phyloP scores from a whole-genome alignment of 2,329 filamentous ascomycete genomes.

The Nemania sp. region DNA sequence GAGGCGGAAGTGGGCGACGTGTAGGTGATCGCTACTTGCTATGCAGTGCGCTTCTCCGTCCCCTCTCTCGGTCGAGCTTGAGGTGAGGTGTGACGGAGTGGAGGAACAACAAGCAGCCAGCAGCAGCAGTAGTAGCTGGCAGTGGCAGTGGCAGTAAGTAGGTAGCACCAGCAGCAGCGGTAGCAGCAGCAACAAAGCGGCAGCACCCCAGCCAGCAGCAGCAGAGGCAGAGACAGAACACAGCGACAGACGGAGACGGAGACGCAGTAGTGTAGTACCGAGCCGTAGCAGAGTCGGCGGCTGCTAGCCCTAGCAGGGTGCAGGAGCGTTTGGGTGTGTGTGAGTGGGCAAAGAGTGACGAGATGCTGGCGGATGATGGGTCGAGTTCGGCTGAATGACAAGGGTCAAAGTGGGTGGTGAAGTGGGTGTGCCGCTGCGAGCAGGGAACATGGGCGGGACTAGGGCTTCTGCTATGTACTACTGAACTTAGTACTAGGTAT shows the following conservation, averaged over 20 bases:
- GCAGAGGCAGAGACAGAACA: not conserved
- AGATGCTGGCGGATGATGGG: constrained; percentile 18
- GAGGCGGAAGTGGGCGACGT: constrained; percentile 23
- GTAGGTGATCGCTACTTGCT: constrained; percentile 8
- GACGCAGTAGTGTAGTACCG: constrained; percentile 1
- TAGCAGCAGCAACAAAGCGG: constrained; percentile 2
- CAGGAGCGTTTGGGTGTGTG: constrained; percentile 15
- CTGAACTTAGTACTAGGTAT: not conserved
- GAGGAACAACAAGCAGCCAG: constrained; percentile 7
- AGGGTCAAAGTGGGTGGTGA: constrained; percentile 18
- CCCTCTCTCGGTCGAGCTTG: constrained; percentile 29
- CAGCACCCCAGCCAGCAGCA: not conserved
- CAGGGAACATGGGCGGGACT: constrained; percentile 20
- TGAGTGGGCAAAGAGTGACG: constrained; percentile 24
- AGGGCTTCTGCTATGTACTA: too few species aligned
- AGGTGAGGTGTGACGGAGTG: constrained; percentile 28
- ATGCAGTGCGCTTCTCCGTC: constrained; percentile 21
- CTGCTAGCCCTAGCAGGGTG: constrained; percentile 7
- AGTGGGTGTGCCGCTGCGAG: constrained; percentile 19
- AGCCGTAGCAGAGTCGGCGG: constrained; percentile 3
- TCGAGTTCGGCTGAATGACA: constrained; percentile 27
- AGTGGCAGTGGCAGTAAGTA: not conserved
- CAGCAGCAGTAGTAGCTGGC: not conserved
- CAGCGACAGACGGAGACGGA: not conserved
- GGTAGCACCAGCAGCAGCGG: constrained; percentile 1